Evolutionary conservation across 306 rosid genomes (phyloP).

Genomic region (Vigna angularis): DNA sequence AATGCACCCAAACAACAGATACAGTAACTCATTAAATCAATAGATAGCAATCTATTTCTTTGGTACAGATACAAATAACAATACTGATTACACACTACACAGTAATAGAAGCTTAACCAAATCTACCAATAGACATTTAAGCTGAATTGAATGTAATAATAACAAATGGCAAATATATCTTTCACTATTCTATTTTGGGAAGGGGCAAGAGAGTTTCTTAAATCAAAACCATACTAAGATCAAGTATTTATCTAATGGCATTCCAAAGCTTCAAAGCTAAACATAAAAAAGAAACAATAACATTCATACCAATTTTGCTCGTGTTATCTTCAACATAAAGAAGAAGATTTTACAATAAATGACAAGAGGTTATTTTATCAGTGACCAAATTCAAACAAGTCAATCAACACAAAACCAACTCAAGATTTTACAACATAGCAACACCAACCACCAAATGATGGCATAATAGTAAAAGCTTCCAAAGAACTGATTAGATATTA

Average conservation of each 20-base stretch:
- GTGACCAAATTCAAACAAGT: neutral
- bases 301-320: neutral
- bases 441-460: neutral
- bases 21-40: constrained; percentile 1
- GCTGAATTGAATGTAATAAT: neutral
- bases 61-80: neutral
- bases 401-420: neutral
- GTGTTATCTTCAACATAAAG: constrained; percentile 18
- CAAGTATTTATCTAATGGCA: neutral
- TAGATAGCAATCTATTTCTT: neutral
- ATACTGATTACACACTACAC: neutral
- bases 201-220: neutral
- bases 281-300: neutral
- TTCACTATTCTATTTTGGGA: neutral
- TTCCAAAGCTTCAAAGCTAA: constrained; percentile 12
- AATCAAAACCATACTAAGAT: neutral
- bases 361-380: neutral
- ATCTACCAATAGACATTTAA: neutral
- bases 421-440: neutral
- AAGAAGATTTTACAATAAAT: neutral
- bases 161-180: neutral
- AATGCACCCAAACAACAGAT: neutral
- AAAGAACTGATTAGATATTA: neutral
- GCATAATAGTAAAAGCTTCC: neutral
- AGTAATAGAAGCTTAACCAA: constrained; percentile 20